Base-by-base conservation (phyloP, 1,139 yeast genomes). In the Meyerozyma smithsonii region DNA sequence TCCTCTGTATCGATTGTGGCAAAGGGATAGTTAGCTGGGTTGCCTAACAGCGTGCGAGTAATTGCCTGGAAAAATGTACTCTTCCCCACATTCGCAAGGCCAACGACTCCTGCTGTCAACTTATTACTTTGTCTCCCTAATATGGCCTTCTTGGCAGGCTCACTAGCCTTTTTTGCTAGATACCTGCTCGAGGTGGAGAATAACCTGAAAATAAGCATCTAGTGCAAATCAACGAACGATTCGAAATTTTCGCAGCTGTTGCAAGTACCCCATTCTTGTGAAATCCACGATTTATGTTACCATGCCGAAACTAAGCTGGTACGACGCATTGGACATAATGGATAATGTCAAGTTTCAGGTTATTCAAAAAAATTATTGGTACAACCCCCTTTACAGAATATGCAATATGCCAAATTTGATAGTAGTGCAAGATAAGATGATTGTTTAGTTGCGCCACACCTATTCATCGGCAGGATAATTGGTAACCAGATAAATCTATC, bases 1-100 rank as follows among this genome's bases (percentile, higher is more conserved):
- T 81, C 82, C 49, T 79, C 85, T 0, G 90, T 87, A 33, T 81
- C 83, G 28, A 84, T 83, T 1, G 92, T 84, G 11, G 90, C 92
- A 61, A 80, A 84, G 4, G 92, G 90, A 52, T 83, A 84, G 55
- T 84, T 84, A 20, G 88, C 90, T 1, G 90, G 89, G 45, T 81
- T 83, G 0, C 92, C 89, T 39, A 83, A 58, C 12, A 66, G 71
- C 7, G 84, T 76, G 45, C 78, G 76, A 25, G 97, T 89, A 46
- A 90, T 79, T 20, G 80, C 79, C 53, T 77, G 83, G 56, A 77
- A 77, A 47, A 77, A 74, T 1, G 82, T 76, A 18, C 86, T 79
- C 51, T 84, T 84, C 16, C 90, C 92, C 33, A 84, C 88, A 51
- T 84, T 84, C 25, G 92, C 90, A 24, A 84, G 62, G 1, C 90